Base-by-base conservation (phyloP, 768 basidiomycete species). In the Butyriboletus loyo region DNA sequence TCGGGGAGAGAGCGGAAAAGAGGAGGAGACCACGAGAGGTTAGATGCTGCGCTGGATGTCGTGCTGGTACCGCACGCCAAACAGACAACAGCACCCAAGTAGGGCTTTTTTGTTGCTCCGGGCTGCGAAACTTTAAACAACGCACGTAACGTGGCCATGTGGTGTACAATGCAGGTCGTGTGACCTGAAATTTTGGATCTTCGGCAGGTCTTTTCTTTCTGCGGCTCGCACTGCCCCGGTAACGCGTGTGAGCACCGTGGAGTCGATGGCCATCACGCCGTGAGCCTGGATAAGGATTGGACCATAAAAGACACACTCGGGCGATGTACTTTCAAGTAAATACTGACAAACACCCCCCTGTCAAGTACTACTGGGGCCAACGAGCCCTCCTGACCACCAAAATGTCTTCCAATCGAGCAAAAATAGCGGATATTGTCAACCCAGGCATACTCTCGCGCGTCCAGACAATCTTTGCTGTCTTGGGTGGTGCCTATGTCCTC, bases 401-500 rank as follows among this genome's bases (percentile, higher is more conserved):
- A 48, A 65, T 65, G 63, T 13, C 58, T n/a, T 44, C 50, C 19
- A 17, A 8, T 4, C n/a, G 21, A 27, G 13, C 39, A 28, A 55
- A 50, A 19, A 25, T 35, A 22, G n/a, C 37, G 4, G 52, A 54
- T 32, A 4, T 34, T 38, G 10, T 46, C 57, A 54, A 41, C 8
- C 38, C 49, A 31, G 58, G 58, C 27, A 52, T 66, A 9, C 53
- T 75, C 37, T 2, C 57, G 10, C 64, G 63, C 17, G 62, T 72
- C 24, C 67, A 72, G 54, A 61, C 56, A 24, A 58, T 68, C 45
- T 64, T 76, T 37, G 55, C 74, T 36, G 69, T 74, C 49, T 69
- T 78, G 21, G 82, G 82, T 27, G 75, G 68, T 17, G 28, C 83
- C 40, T 92, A 91, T 67, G 70, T 76, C 27, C 57, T 66, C 19